Base-by-base conservation (phyloP, 768 basidiomycete species). In the Leccinum incarnatum region DNA sequence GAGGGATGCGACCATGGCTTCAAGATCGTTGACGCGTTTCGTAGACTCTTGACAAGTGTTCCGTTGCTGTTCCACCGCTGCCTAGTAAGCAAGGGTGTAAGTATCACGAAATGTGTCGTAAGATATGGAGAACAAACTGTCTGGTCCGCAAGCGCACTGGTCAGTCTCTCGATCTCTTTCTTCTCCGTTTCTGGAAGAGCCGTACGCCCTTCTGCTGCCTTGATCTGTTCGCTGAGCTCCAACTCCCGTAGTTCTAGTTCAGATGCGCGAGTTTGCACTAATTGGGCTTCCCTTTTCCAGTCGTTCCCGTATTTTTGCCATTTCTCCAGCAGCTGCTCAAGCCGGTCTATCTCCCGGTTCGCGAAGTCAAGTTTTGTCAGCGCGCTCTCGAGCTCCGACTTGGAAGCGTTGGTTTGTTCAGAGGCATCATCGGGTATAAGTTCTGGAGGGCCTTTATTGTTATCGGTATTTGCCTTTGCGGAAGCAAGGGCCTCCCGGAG, bases 221-320 rank as follows among this genome's bases (percentile, higher is more conserved):
- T 55, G 9, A 62, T 8, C 32, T 63, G 51, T 34, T 47, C 50
- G 5, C 5, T 58, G 58, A 63, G 60, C 8, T 59, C 60, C 17
- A 8, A n/a, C 11, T 60, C 62, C 15, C 58, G 62, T 27, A 25
- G 37, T 11, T 62, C 58, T 29, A 65, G 50, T 54, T 62, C 64
- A 21, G 53, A 52, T 25, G 19, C 40, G 27, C 68, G 64, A 27
- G 4, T 17, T 14, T 58, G 59, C n/a, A 61, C 56, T 46, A 29
- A 19, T 40, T 66, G 64, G 40, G 69, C 61, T 12, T 64, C 65
- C 8, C 59, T 62, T 53, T 71, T 71, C 64, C 69, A 66, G 2
- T 71, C 61, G 14, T 34, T 58, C 36, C 61, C 69, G 15, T 69
- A 69, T 54, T 56, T 66, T 42, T 69, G 65, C 68, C 69, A 69